Evolutionary conservation across 2,329 filamentous ascomycete species (phyloP).

Genomic region (Furcasterigmium furcatum): DNA sequence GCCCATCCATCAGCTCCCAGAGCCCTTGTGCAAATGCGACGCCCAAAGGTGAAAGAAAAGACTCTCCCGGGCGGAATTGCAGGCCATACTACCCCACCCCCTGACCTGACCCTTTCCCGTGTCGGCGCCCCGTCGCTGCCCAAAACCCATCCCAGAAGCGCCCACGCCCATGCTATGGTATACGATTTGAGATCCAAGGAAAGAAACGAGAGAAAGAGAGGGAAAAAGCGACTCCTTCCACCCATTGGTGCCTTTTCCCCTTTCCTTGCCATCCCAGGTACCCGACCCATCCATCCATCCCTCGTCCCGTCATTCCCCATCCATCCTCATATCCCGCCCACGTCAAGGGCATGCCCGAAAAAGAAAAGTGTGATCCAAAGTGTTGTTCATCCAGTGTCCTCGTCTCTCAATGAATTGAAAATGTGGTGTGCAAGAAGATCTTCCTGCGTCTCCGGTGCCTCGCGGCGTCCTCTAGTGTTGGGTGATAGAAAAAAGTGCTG

Average conservation of each 20-base stretch:
- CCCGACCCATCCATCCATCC: slow-evolving; percentile 10
- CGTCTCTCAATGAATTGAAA: slow-evolving; percentile 11
- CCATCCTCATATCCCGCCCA: background rate
- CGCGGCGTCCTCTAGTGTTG: slow-evolving; percentile 33
- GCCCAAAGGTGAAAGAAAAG: no score
- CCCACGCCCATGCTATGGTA: slow-evolving; percentile 3
- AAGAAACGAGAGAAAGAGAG: background rate
- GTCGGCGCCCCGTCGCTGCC: no score
- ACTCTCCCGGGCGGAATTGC: no score
- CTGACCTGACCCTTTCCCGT: no score
- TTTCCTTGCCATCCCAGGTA: slow-evolving; percentile 5
- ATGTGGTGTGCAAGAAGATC: background rate
- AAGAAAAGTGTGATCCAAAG: slow-evolving; percentile 10
- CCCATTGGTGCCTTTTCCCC: no score
- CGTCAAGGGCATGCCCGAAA: slow-evolving; percentile 5
- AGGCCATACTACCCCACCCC: no score
- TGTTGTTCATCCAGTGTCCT: background rate
- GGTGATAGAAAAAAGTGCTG: slow-evolving; percentile 18
- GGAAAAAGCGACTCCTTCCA: no score
- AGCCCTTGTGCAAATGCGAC: slow-evolving; percentile 19
- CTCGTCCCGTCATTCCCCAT: slow-evolving; percentile 6
- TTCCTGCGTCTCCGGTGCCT: slow-evolving; percentile 24
- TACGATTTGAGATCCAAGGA: slow-evolving; percentile 2
- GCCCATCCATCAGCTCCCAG: slow-evolving; percentile 22
- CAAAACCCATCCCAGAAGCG: background rate